These are phyloP conservation scores for Fusarium clavum DNA, from an alignment of 2,329 filamentous ascomycete species.

Conservation along the genomic window DNA sequence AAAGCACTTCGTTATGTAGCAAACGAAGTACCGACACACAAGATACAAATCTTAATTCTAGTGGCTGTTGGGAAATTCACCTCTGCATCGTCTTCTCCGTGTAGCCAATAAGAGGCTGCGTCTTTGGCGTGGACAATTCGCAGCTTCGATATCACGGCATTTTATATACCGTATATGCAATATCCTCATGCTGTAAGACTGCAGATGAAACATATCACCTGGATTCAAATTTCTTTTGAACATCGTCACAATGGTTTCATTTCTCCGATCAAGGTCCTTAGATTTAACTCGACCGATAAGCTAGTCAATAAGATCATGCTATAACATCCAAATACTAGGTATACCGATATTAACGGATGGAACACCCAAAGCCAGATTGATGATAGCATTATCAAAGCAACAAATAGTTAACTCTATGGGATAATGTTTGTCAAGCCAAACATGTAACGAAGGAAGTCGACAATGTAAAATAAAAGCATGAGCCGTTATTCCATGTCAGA, in stretches of 20 bases:
- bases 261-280: neutral
- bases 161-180: conserved; percentile 5
- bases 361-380: neutral
- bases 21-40: neutral
- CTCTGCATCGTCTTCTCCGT: neutral
- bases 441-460: neutral
- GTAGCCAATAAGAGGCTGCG: neutral
- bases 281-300: neutral
- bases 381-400: neutral
- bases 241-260: neutral
- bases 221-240: neutral
- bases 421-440: neutral
- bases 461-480: neutral
- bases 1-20: neutral
- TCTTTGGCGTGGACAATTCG: neutral
- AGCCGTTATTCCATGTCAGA: neutral
- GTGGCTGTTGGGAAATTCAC: neutral
- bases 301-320: neutral
- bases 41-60: neutral
- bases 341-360: neutral
- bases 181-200: neutral
- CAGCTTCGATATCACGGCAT: neutral
- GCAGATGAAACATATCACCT: neutral
- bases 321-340: neutral
- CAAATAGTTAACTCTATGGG: neutral